phyloP scores from a whole-genome alignment of 2,329 filamentous ascomycete species.

The Davidsoniella virescens region DNA sequence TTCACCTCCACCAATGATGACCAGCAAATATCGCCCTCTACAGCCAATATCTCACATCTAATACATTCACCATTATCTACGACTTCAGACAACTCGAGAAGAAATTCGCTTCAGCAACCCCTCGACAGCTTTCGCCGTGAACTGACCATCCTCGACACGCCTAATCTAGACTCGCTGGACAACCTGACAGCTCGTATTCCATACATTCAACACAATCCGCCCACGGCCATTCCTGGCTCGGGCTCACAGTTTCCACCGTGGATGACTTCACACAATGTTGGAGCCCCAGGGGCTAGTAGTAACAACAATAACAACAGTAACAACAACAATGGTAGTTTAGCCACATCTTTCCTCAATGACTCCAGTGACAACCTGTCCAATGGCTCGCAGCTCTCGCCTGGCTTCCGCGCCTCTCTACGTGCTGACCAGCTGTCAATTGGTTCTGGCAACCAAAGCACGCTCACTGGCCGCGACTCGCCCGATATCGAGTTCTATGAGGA shows the following conservation, averaged over 20 bases:
- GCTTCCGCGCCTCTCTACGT: slow-evolving; percentile 31
- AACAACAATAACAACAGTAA: slow-evolving; percentile 21
- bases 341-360: slow-evolving; percentile 53
- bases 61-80: slow-evolving; percentile 22
- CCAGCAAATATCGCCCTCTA: slow-evolving; percentile 33
- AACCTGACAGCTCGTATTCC: slow-evolving; percentile 26
- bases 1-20: slow-evolving; percentile 23
- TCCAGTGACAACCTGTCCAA: slow-evolving; percentile 52
- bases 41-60: slow-evolving; percentile 28
- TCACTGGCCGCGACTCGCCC: slow-evolving; percentile 36
- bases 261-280: slow-evolving; percentile 27
- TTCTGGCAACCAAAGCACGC: slow-evolving; percentile 17
- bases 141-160: slow-evolving; percentile 48
- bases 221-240: slow-evolving; percentile 36
- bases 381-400: slow-evolving; percentile 52
- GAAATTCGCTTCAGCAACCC: slow-evolving; percentile 40
- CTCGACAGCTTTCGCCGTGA: slow-evolving; percentile 57
- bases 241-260: slow-evolving; percentile 41
- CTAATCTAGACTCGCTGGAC: neutral
- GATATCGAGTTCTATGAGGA: slow-evolving; percentile 39
- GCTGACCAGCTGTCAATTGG: slow-evolving; percentile 12
- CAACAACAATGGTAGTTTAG: slow-evolving; percentile 23
- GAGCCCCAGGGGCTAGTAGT: slow-evolving; percentile 17
- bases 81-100: slow-evolving; percentile 24
- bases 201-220: slow-evolving; percentile 42